Percentiles rank a stretch among this genome's conserved stretches.
Conservation (phyloP, 495 filamentous ascomycete genomes). For the Articulospora tetracladia region DNA sequence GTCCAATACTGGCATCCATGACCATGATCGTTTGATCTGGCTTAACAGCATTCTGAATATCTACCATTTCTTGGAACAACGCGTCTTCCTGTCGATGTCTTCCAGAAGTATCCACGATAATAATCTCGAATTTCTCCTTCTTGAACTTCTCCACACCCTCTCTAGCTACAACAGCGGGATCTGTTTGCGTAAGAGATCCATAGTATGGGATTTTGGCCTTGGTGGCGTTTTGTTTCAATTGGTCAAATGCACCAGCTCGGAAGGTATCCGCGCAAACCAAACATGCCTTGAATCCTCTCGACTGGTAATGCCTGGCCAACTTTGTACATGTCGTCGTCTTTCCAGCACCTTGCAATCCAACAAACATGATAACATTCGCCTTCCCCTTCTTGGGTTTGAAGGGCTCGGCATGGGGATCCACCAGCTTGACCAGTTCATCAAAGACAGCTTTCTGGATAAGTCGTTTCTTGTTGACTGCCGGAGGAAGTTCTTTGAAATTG, state of each 20-base stretch:
- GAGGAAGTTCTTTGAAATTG: slow-evolving; percentile 86
- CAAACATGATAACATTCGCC: slow-evolving; percentile 98
- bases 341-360: slow-evolving; percentile 92
- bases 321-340: slow-evolving; percentile 99
- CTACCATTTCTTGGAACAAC: slow-evolving; percentile 95
- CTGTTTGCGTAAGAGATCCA: slow-evolving; percentile 90
- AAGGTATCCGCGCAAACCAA: slow-evolving; percentile 98
- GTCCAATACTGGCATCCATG: slow-evolving; percentile 92
- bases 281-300: slow-evolving; percentile 88
- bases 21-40: slow-evolving; percentile 99
- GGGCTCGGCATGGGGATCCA: slow-evolving; percentile 91
- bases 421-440: slow-evolving; percentile 91
- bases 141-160: slow-evolving; percentile 99
- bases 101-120: slow-evolving; percentile 96
- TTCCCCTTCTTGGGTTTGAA: slow-evolving; percentile 98
- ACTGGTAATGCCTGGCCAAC: slow-evolving; percentile 90
- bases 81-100: slow-evolving; percentile 92
- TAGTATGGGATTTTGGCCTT: slow-evolving; percentile 99
- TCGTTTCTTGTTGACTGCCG: slow-evolving; percentile 94
- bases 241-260: slow-evolving; percentile 95
- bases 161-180: slow-evolving; percentile 85
- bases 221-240: slow-evolving; percentile 97
- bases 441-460: slow-evolving; percentile 98
- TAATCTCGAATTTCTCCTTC: slow-evolving; percentile 97
- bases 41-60: slow-evolving; percentile 87